Evolutionary conservation across 1,139 yeast genomes (phyloP).

Genomic region (Pneumocystis canis): DNA sequence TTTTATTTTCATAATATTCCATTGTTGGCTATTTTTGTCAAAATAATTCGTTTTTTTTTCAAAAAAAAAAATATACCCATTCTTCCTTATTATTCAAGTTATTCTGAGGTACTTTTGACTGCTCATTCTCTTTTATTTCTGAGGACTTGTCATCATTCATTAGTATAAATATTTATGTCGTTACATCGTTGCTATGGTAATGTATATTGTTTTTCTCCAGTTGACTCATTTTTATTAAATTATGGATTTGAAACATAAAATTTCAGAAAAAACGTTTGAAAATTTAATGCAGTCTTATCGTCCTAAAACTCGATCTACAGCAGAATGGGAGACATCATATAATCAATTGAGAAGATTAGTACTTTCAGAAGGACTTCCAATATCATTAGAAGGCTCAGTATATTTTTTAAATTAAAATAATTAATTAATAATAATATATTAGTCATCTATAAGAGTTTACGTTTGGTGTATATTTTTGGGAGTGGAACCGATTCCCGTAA

Average conservation of each 20-base stretch:
- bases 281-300: background rate
- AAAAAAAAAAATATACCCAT: background rate
- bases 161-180: background rate
- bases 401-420: background rate
- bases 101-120: background rate
- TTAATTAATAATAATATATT: background rate
- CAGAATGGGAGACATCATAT: background rate
- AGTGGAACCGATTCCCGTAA: conserved; percentile 40
- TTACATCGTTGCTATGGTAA: background rate
- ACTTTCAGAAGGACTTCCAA: background rate
- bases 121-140: background rate
- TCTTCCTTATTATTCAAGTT: background rate
- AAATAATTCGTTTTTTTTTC: background rate
- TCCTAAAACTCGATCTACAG: background rate
- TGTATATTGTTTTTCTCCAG: background rate
- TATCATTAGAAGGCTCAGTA: background rate
- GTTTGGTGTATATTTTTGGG: conserved; percentile 72
- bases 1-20: conserved; percentile 53
- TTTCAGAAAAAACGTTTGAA: background rate
- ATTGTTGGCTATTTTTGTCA: conserved; percentile 14
- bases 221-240: background rate
- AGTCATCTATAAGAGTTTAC: conserved; percentile 33
- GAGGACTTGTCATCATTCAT: background rate
- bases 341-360: background rate
- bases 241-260: background rate